Base-by-base conservation (phyloP, 768 basidiomycete genomes). In the Coprinopsis sp. region DNA sequence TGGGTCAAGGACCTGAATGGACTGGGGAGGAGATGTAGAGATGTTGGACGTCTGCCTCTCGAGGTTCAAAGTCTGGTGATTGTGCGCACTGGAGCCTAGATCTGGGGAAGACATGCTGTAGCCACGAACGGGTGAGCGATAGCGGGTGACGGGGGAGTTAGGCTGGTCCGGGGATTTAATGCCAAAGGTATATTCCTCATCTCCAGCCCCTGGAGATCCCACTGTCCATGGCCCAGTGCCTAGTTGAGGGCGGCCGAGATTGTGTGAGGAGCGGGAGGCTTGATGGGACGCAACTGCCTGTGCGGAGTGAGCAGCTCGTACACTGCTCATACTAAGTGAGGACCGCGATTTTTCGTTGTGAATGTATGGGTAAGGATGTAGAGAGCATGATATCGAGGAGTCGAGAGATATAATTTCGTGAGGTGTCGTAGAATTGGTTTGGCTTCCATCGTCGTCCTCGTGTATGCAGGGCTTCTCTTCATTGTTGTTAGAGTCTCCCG, bases 341-440 rank as follows among this genome's bases (percentile, higher is more conserved):
- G 33, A 19, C n/a, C 46, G 37, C 11, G 48, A 37, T 14, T 36
- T 2, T 14, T 37, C 23, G 36, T 22, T 10, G 42, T 34, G 46
- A 18, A 31, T 33, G 31, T 34, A 47, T 3, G 49, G 46, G 33
- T 38, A 33, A 18, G 52, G 52, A 23, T 47, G 42, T 34, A 54
- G 29, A 10, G 52, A 54, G 37, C 41, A 54, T 1, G 52, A 43
- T 18, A 53, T 38, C 6, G 37, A 38, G 18, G 48, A 44, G 42
- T 49, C 48, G 24, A 49, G 42, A 27, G 48, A 33, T 18, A 49
- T 44, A 21, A 42, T 42, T 8, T 31, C n/a, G 30, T 8, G 30
- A n/a, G 30, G 4, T 30, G 14, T 42, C 27, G 14, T 16, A 11
- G 16, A 18, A 11, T 30, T 4, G 8, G 40, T 28, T 42, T 30